A percentile compares a stretch with the other conserved stretches of the same genome.
Evolutionary conservation across 2,329 filamentous ascomycete genomes (phyloP).

Genomic region (Hypomyces rosellus): DNA sequence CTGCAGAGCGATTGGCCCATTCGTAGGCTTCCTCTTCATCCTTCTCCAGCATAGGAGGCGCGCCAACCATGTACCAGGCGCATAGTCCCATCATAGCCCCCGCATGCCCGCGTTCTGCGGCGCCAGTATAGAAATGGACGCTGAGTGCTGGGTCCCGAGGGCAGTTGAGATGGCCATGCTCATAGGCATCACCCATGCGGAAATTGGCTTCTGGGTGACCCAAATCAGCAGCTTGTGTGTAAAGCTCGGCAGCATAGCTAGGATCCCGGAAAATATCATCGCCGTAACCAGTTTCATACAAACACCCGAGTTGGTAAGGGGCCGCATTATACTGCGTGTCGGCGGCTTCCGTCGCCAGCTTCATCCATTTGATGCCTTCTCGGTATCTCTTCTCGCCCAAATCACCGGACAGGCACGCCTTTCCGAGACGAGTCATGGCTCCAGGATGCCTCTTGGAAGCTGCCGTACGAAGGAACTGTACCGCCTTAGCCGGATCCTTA

Average conservation of each 20-base stretch:
- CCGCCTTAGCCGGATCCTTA: constrained; percentile 83
- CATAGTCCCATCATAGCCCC: constrained; percentile 97
- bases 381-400: constrained; percentile 81
- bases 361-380: constrained; percentile 94
- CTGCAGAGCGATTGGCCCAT: constrained; percentile 84
- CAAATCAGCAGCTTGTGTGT: constrained; percentile 88
- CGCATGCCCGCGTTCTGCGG: constrained; percentile 76
- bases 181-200: constrained; percentile 92
- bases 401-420: constrained; percentile 83
- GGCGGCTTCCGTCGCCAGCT: constrained; percentile 82
- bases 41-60: constrained; percentile 84
- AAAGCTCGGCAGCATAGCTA: constrained; percentile 84
- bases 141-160: constrained; percentile 87
- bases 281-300: constrained; percentile 91
- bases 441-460: constrained; percentile 93
- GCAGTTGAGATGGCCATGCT: constrained; percentile 82
- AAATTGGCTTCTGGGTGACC: constrained; percentile 82
- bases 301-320: constrained; percentile 79
- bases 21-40: constrained; percentile 95
- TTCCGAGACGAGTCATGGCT: constrained; percentile 85
- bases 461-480: constrained; percentile 85
- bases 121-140: constrained; percentile 94
- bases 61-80: constrained; percentile 97
- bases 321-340: constrained; percentile 89
- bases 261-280: constrained; percentile 91